Base-by-base conservation (phyloP, 495 filamentous ascomycete species). In the Haplographium delicatum region DNA sequence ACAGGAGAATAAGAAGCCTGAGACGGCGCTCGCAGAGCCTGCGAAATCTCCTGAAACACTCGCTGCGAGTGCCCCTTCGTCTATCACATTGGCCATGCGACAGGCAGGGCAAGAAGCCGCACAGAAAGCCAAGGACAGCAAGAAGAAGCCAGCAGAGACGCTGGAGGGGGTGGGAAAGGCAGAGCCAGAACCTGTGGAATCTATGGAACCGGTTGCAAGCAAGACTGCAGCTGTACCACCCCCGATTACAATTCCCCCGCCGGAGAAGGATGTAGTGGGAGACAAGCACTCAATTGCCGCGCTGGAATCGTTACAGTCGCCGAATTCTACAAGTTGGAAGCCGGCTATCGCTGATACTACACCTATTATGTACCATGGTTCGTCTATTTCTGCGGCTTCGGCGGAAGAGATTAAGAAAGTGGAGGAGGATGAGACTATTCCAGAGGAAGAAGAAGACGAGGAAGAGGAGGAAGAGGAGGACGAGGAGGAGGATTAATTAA, bases 21-120 rank as follows among this genome's bases (percentile, higher is more conserved):
- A 40, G 25, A 31, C 54, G 8, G 2, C 34, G 23, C 33, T 38
- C 10, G 41, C 46, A 7, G 54, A 53, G 26, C 23, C 24, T 24
- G 23, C 52, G 10, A 50, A 52, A 11, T 31, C 41, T 15, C 35
- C 37, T 13, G 11, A 28, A 9, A 16, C 33, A 20, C n/a, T 15
- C 5, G 19, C 44, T 24, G 40, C 40, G 24, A 15, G 23, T 15
- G 11, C 27, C 26, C 44, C 43, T 13, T 47, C 47, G 6, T 13
- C 66, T 2, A 65, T 75, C 6, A 70, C 80, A 4, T 62, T 80
- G 15, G 79, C 84, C 4, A 68, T 87, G 50, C 72, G 74, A 44
- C 82, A 81, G 66, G 77, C 84, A 10, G 82, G 84, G 51, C 72
- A 81, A 49, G 84, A 89, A 59, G 86, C 85, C 11, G 86, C 85